Conservation (phyloP, 495 filamentous ascomycete genomes). For the Daldinia bambusicola region DNA sequence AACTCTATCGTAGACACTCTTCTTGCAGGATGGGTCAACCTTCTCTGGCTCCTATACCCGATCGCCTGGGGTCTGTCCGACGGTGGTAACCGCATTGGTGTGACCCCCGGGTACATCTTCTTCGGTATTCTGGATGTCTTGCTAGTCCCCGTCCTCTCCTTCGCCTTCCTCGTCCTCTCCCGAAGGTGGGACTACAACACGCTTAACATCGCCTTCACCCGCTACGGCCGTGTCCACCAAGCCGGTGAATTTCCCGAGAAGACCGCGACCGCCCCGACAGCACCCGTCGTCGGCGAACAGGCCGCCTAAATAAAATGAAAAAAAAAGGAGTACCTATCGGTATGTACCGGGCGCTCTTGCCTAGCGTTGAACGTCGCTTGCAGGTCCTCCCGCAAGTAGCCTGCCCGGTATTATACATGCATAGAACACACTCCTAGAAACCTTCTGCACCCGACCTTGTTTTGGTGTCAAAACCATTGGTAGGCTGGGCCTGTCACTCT, state of each 20-base stretch:
- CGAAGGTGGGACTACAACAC: slow-evolving; percentile 59
- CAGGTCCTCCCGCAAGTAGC: slow-evolving; percentile 18
- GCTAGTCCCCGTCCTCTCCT: slow-evolving; percentile 50
- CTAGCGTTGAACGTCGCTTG: slow-evolving; percentile 32
- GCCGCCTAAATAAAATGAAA: slow-evolving; percentile 36
- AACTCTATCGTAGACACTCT: slow-evolving; percentile 44
- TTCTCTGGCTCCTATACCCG: slow-evolving; percentile 62
- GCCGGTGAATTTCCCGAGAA: slow-evolving; percentile 60
- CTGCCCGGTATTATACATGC: not conserved
- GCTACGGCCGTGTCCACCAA: slow-evolving; percentile 60
- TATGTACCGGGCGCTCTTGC: slow-evolving; percentile 12
- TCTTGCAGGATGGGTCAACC: slow-evolving; percentile 55
- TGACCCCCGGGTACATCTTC: slow-evolving; percentile 55
- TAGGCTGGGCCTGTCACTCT: slow-evolving; percentile 42
- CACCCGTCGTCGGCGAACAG: slow-evolving; percentile 41
- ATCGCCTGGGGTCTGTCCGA: slow-evolving; percentile 60
- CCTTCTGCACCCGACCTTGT: slow-evolving; percentile 12
- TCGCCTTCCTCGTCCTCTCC: slow-evolving; percentile 52
- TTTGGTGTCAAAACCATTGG: slow-evolving; percentile 21
- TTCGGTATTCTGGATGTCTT: slow-evolving; percentile 60
- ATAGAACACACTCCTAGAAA: not conserved
- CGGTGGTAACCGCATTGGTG: slow-evolving; percentile 58
- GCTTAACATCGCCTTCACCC: slow-evolving; percentile 63
- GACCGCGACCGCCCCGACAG: slow-evolving; percentile 44
- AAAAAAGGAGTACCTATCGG: not conserved